phyloP scores from a whole-genome alignment of 306 rosid genomes.

The Cucurbita pepo region DNA sequence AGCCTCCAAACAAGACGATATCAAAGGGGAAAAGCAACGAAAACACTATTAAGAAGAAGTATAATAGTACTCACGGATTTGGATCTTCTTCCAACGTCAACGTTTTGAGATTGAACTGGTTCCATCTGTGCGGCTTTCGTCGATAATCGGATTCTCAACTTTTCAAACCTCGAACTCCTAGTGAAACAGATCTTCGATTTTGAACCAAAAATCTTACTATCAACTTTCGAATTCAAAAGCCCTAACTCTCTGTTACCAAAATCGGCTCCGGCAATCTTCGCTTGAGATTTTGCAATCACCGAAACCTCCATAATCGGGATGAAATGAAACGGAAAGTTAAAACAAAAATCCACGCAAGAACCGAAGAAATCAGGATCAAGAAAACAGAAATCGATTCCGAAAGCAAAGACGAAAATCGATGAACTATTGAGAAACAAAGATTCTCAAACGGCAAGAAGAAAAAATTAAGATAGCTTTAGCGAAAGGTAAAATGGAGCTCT shows the following conservation, averaged over 20 bases:
- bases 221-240: constrained; percentile 20
- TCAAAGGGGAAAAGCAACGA: neutral
- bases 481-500: neutral
- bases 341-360: neutral
- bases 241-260: constrained; percentile 34
- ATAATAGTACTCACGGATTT: constrained; percentile 29
- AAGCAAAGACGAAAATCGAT: neutral
- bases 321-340: neutral
- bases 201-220: constrained; percentile 8
- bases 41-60: neutral
- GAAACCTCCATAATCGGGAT: constrained; percentile 9
- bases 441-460: neutral
- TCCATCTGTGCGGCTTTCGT: constrained; percentile 37
- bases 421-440: neutral
- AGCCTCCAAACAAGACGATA: constrained; percentile 11
- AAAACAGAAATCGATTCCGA: neutral
- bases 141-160: constrained; percentile 22
- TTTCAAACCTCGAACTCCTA: constrained; percentile 23
- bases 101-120: constrained; percentile 21
- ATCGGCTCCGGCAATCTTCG: constrained; percentile 25
- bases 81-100: constrained; percentile 18
- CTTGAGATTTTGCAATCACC: constrained; percentile 23
- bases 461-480: neutral
- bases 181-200: constrained; percentile 36
- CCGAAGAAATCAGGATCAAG: neutral